phyloP scores from a whole-genome alignment of 2,329 filamentous ascomycete species.

The Epichloe aotearoae region DNA sequence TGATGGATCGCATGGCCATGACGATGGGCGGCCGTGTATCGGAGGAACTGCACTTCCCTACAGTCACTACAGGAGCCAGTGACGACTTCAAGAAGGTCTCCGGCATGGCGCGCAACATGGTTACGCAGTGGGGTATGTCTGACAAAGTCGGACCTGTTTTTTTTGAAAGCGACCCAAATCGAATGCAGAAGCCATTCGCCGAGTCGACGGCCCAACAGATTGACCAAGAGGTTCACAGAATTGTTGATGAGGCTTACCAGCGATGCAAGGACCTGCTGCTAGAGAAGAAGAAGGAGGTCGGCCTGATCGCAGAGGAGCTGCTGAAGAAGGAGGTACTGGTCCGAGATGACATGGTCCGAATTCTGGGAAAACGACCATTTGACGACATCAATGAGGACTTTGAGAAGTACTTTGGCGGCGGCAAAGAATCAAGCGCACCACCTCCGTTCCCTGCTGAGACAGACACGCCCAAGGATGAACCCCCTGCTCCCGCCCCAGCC shows the following conservation, averaged over 20 bases:
- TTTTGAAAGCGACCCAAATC: conserved; percentile 72
- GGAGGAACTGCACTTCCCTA: conserved; percentile 93
- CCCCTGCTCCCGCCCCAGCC: conserved; percentile 24
- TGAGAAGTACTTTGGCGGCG: conserved; percentile 76
- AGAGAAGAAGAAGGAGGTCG: conserved; percentile 79
- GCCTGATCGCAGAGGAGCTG: conserved; percentile 83
- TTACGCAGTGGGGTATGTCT: conserved; percentile 99
- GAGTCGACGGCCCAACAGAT: conserved; percentile 89
- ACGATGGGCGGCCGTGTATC: conserved; percentile 89
- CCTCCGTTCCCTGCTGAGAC: conserved; percentile 38
- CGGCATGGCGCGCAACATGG: conserved; percentile 90
- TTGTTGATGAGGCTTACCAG: conserved; percentile 85
- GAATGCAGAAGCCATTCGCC: conserved; percentile 87
- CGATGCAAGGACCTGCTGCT: conserved; percentile 74
- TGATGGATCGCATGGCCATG: conserved; percentile 99
- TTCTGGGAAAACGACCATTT: conserved; percentile 75
- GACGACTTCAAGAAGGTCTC: conserved; percentile 99
- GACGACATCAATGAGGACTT: conserved; percentile 82
- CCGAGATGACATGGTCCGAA: conserved; percentile 80
- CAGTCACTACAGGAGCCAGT: conserved; percentile 84
- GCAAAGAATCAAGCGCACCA: conserved; percentile 42
- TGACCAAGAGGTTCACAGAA: conserved; percentile 78
- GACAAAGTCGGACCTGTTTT: conserved; percentile 85
- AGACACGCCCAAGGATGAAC: conserved; percentile 23
- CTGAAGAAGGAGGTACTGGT: conserved; percentile 82